phyloP scores from a whole-genome alignment of 305 asterid species.

The Ilex paraguariensis region DNA sequence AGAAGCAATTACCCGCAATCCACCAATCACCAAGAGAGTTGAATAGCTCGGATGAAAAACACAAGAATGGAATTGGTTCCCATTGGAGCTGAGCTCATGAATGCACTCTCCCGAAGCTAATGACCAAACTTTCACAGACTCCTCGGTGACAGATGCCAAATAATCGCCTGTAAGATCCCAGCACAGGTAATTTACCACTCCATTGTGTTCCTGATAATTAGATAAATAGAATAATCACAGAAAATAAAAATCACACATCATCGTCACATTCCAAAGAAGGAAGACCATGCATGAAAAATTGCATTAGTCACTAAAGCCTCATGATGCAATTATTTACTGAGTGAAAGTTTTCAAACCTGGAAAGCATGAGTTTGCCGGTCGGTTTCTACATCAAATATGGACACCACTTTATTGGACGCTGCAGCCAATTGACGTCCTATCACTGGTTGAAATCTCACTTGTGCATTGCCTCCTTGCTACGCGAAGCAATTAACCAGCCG shows the following conservation, averaged over 20 bases:
- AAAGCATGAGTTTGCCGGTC: constrained; percentile 81
- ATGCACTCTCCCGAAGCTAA: constrained; percentile 75
- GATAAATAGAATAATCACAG: background rate
- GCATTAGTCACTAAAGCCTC: background rate
- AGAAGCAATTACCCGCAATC: constrained; percentile 46
- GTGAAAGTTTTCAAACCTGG: constrained; percentile 55
- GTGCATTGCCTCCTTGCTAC: constrained; percentile 93
- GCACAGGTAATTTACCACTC: constrained; percentile 80
- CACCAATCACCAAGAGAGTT: constrained; percentile 86
- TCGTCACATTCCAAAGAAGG: constrained; percentile 1
- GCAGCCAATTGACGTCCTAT: constrained; percentile 84
- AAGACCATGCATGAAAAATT: background rate
- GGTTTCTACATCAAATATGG: constrained; percentile 85
- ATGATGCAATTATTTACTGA: too few relatives aligned
- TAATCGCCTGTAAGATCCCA: constrained; percentile 89
- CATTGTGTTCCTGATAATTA: constrained; percentile 59
- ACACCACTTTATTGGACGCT: constrained; percentile 80
- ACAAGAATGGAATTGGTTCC: constrained; percentile 88
- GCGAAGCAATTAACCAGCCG: constrained; percentile 16
- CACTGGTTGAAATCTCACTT: constrained; percentile 89
- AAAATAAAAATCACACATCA: constrained; percentile 2
- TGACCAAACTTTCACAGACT: constrained; percentile 94
- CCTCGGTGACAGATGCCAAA: constrained; percentile 93
- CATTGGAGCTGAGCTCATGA: constrained; percentile 71
- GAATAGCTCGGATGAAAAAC: constrained; percentile 94